These are phyloP conservation scores for Fusarium tjaetaba DNA, from an alignment of 2,329 filamentous ascomycete genomes.

Conservation along the genomic window DNA sequence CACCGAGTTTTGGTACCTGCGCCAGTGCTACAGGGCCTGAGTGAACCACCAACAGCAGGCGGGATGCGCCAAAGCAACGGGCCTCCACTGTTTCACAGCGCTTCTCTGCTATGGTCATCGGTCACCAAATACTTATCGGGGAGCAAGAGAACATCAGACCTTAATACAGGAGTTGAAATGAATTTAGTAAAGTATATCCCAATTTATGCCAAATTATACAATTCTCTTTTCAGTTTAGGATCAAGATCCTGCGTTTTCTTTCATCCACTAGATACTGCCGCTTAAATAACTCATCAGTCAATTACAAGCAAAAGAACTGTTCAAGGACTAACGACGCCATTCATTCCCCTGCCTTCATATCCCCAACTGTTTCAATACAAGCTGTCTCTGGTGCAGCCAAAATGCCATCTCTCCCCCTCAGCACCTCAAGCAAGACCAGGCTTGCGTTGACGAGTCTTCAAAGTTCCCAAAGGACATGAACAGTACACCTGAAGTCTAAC, in stretches of 20 bases:
- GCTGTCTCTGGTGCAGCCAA: neutral
- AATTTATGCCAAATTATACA: neutral
- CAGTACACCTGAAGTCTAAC: neutral
- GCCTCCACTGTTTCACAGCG: neutral
- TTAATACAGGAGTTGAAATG: rapidly evolving
- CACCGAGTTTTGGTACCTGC: neutral
- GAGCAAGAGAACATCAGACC: neutral
- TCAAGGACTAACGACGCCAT: too few species aligned
- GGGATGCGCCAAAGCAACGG: rapidly evolving
- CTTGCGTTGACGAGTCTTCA: neutral
- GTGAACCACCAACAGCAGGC: neutral
- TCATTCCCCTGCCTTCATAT: neutral
- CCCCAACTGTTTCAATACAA: neutral
- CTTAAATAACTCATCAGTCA: neutral
- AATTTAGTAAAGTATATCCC: neutral
- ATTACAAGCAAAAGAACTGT: neutral
- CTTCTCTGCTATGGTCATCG: neutral
- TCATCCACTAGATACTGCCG: rapidly evolving
- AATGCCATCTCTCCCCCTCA: too few species aligned
- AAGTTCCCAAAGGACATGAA: neutral
- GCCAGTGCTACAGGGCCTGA: neutral
- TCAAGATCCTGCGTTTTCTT: neutral
- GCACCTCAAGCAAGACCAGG: rapidly evolving
- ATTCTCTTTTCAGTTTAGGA: too few species aligned
- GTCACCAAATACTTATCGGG: rapidly evolving